A percentile compares a stretch with the other conserved stretches of the same genome.
phyloP scores from a whole-genome alignment of 257 asterid species.

The Gardenia jasminoides region DNA sequence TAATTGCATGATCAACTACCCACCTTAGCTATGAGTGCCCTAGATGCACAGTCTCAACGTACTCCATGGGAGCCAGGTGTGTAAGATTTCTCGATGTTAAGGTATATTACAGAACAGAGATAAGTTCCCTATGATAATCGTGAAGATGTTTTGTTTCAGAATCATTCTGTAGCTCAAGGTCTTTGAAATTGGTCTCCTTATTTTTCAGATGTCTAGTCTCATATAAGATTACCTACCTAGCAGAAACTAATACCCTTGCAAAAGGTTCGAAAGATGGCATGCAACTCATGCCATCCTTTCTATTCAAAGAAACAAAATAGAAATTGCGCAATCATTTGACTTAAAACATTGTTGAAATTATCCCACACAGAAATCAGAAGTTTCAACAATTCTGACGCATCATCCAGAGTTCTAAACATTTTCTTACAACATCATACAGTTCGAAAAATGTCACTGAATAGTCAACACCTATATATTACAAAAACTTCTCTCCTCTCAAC shows the following conservation, averaged over 20 bases:
- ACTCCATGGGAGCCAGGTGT: too few relatives aligned
- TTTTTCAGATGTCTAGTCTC: background rate
- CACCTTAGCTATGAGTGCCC: too few relatives aligned
- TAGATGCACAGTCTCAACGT: too few relatives aligned
- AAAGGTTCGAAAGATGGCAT: too few relatives aligned
- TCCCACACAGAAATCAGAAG: background rate
- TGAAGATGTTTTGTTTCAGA: background rate
- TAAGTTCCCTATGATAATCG: too few relatives aligned
- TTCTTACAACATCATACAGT: background rate
- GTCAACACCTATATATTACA: too few relatives aligned
- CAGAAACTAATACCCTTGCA: too few relatives aligned
- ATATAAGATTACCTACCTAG: background rate
- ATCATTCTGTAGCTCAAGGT: background rate
- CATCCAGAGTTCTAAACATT: background rate
- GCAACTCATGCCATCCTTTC: background rate
- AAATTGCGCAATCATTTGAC: background rate
- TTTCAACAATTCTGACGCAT: background rate
- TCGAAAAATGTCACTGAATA: background rate
- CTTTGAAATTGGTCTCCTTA: background rate
- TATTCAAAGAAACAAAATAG: too few relatives aligned
- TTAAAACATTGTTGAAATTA: background rate
- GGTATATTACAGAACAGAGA: too few relatives aligned
- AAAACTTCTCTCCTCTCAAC: too few relatives aligned
- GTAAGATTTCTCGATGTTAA: too few relatives aligned
- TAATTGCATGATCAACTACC: too few relatives aligned